Evolutionary conservation across 768 basidiomycete genomes (phyloP).

Genomic region (Sarcomyxa edulis): DNA sequence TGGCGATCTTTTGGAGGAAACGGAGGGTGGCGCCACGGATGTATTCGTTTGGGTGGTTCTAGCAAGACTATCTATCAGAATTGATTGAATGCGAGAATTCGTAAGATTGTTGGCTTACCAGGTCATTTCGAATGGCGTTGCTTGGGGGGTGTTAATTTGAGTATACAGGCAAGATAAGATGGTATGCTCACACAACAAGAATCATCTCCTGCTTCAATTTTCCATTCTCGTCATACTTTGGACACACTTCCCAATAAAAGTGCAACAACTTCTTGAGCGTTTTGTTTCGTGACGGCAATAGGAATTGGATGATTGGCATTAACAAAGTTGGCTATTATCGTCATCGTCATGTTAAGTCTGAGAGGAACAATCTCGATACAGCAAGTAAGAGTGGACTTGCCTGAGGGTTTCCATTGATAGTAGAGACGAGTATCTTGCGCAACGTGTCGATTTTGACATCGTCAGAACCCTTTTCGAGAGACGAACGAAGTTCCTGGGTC

Average conservation of each 20-base stretch:
- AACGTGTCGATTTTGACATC: slow-evolving; percentile 96
- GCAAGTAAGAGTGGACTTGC: slow-evolving; percentile 34
- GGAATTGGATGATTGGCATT: slow-evolving; percentile 99
- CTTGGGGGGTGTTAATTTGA: slow-evolving; percentile 32
- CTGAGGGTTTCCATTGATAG: slow-evolving; percentile 92
- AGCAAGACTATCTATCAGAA: slow-evolving; percentile 8
- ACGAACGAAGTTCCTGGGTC: slow-evolving; percentile 74
- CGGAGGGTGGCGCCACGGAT: slow-evolving; percentile 97
- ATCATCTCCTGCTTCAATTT: slow-evolving; percentile 99
- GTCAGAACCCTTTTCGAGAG: slow-evolving; percentile 92
- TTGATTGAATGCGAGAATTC: slow-evolving; percentile 4
- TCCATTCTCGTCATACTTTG: slow-evolving; percentile 94
- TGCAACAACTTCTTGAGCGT: slow-evolving; percentile 94
- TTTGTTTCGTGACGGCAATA: slow-evolving; percentile 93
- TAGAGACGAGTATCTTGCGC: slow-evolving; percentile 88
- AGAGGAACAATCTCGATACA: slow-evolving; percentile 1
- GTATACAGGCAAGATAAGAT: slow-evolving; percentile 1
- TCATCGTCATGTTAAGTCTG: not conserved
- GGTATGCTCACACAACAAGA: slow-evolving; percentile 79
- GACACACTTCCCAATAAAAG: slow-evolving; percentile 97
- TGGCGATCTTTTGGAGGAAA: slow-evolving; percentile 92
- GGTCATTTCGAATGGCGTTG: slow-evolving; percentile 96
- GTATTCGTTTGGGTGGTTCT: slow-evolving; percentile 99
- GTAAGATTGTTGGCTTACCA: slow-evolving; percentile 55
- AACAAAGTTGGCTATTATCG: slow-evolving; percentile 71